Conservation (phyloP, 208 protist genomes). For the Balamuthia mandrillaris region DNA sequence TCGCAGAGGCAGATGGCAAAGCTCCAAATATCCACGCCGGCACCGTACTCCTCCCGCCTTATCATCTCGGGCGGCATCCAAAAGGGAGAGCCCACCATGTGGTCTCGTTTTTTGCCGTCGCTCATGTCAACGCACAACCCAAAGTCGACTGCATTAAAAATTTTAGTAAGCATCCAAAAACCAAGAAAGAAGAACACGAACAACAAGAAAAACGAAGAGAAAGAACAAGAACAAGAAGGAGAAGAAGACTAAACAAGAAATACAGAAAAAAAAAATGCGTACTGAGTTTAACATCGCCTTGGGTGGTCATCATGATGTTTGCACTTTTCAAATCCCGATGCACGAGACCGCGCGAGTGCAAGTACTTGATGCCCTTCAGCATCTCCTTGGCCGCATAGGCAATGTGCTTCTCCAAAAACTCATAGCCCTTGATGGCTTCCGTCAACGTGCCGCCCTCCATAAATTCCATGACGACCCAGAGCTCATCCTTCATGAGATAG, state of each 20-base stretch:
- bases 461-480: slow-evolving; percentile 34
- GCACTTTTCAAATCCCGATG: slow-evolving; percentile 57
- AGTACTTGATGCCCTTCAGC: slow-evolving; percentile 38
- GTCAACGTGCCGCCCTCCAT: slow-evolving; percentile 39
- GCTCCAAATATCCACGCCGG: slow-evolving; percentile 32
- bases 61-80: slow-evolving; percentile 54
- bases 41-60: slow-evolving; percentile 15
- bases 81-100: slow-evolving; percentile 46
- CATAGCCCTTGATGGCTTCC: slow-evolving; percentile 28
- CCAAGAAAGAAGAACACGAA: not conserved
- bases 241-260: not conserved
- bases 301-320: slow-evolving; percentile 59
- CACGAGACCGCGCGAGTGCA: slow-evolving; percentile 44
- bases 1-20: slow-evolving; percentile 39
- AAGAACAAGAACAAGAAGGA: not conserved
- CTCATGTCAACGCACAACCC: slow-evolving; percentile 26
- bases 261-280: not conserved
- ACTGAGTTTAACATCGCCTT: slow-evolving; percentile 52
- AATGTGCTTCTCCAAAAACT: slow-evolving; percentile 38
- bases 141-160: slow-evolving; percentile 42
- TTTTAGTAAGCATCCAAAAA: not conserved
- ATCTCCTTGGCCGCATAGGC: slow-evolving; percentile 42
- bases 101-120: not conserved
- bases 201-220: not conserved
- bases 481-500: not conserved